These are phyloP conservation scores for Phytophthora megakarya DNA, from an alignment of 352 stramenopile genomes.

Conservation along the genomic window DNA sequence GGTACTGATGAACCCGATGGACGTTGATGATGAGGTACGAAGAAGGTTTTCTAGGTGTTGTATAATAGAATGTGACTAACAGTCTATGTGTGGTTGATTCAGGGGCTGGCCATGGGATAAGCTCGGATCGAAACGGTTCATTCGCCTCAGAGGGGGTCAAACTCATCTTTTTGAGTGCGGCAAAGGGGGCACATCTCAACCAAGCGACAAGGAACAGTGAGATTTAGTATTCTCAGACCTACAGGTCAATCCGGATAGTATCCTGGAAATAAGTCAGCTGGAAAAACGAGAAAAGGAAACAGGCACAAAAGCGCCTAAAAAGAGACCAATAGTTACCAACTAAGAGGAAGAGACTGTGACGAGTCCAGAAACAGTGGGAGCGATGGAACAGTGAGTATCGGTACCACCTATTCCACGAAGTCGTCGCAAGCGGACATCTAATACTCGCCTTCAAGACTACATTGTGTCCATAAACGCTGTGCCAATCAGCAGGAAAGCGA, in stretches of 20 bases:
- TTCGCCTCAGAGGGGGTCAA: neutral
- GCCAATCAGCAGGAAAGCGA: too few relatives aligned
- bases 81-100: conserved; percentile 21
- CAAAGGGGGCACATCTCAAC: conserved; percentile 6
- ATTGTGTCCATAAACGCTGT: too few relatives aligned
- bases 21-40: neutral
- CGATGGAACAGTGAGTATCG: too few relatives aligned
- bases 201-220: conserved; percentile 13
- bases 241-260: conserved; percentile 10
- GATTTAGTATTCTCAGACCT: conserved; percentile 14
- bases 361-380: too few relatives aligned
- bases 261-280: too few relatives aligned
- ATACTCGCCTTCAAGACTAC: too few relatives aligned
- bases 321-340: too few relatives aligned
- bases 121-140: conserved; percentile 18
- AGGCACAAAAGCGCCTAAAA: too few relatives aligned
- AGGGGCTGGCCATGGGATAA: conserved; percentile 23
- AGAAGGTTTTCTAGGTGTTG: neutral
- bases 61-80: conserved; percentile 3
- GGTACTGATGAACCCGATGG: neutral
- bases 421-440: too few relatives aligned
- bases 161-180: conserved; percentile 11
- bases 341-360: too few relatives aligned
- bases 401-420: conserved; percentile 16
- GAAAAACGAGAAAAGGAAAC: too few relatives aligned